These are phyloP conservation scores for Candida labiduridarum DNA, from an alignment of 1,139 yeast genomes.

Conservation along the genomic window DNA sequence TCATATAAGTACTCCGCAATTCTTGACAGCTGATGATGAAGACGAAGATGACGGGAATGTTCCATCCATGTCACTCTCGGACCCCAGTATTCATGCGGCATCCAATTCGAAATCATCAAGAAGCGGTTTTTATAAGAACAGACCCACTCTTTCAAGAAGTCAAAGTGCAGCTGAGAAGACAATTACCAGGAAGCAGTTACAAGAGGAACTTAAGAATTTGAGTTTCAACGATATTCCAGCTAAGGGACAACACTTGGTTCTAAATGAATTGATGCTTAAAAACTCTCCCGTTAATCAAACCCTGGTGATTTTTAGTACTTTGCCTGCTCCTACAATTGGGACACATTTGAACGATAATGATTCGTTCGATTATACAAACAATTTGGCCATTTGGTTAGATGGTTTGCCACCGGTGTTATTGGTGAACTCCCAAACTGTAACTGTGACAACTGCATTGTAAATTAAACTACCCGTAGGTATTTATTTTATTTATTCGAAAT, in stretches of 20 bases:
- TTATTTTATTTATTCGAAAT: not conserved
- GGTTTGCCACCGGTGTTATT: conserved; percentile 80
- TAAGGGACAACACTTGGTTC: conserved; percentile 82
- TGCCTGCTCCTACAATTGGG: conserved; percentile 86
- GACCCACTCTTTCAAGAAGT: conserved; percentile 4
- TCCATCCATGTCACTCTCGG: conserved; percentile 18
- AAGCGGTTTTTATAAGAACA: conserved; percentile 14
- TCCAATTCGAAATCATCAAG: conserved; percentile 11
- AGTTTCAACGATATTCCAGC: conserved; percentile 88
- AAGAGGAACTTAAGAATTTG: conserved; percentile 42
- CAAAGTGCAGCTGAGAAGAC: conserved; percentile 10
- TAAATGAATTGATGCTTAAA: conserved; percentile 79
- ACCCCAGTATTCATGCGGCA: conserved; percentile 12
- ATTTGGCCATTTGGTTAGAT: conserved; percentile 77
- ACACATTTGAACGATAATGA: conserved; percentile 72
- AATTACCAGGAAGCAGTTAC: conserved; percentile 40
- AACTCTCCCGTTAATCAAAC: conserved; percentile 60
- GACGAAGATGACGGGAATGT: conserved; percentile 17
- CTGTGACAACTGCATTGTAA: conserved; percentile 87
- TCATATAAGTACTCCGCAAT: conserved; percentile 39
- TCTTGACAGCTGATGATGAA: conserved; percentile 34
- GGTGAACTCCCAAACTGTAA: conserved; percentile 88
- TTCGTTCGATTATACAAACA: conserved; percentile 72
- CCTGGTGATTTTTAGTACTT: conserved; percentile 77
- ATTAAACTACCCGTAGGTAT: not conserved